Evolutionary conservation across 1,284 basidiomycete species (phyloP), one percentile per base, ranked within the genome.

Genomic region (Pterula multifida): DNA sequence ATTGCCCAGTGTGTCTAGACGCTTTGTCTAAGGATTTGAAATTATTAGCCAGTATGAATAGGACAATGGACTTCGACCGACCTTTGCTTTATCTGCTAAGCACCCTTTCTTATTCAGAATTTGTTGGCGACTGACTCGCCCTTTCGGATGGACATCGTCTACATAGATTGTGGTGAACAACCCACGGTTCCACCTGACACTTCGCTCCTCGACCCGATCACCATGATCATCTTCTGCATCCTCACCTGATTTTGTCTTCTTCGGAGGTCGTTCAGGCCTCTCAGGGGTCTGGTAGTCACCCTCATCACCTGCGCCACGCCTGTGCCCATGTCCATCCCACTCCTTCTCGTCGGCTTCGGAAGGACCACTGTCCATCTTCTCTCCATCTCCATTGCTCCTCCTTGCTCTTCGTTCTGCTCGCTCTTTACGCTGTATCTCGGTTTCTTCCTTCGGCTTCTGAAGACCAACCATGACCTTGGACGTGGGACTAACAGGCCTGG

Each of bases 181-280:
- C 6, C 80, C 81, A 49, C 71, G 73, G 63, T 90, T 78, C 90
- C 90, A 93, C 62, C 81, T 84, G 23, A 93, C 88, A 44, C 75
- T 68, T 60, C 79, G 79, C 57, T 65, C 66, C 47, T 68, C 63
- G 51, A 60, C 60, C 42, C 51, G 55, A 48, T 53, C 58, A 12
- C 56, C 63, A 44, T 54, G 62, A 3, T 63, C 66, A 45, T 68
- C 68, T 58, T 57, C 26, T 49, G 54, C 54, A 48, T 65, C 57
- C 48, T 63, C 61, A 19, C 65, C 69, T 50, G 70, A 61, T 52
- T 65, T 62, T 49, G 64, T 56, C 49, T 66, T 65, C 52, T 65
- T 68, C 35, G 61, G 52, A 42, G 60, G 57, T 50, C 53, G 65
- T 65, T 13, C 60, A 21, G 62, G 58, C 17, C 62, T 62, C 17